Base-by-base conservation (phyloP, 2,329 filamentous ascomycete species). In the Aspergillus sp. region DNA sequence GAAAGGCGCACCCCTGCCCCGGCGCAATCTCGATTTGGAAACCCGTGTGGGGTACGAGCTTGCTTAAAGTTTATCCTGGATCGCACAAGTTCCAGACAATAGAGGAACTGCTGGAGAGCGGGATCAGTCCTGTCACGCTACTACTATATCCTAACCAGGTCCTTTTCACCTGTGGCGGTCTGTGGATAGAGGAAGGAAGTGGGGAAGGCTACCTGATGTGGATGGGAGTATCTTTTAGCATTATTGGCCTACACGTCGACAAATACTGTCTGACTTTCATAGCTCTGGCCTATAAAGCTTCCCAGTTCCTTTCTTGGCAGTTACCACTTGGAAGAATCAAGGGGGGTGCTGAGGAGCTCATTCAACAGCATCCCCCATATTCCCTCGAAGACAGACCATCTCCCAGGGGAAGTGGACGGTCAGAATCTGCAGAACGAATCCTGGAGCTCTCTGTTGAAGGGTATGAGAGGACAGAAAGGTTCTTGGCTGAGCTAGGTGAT, bases 1-100 rank as follows among this genome's bases (percentile, higher is more conserved):
- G 46, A 43, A 50, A 25, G 46, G 30, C 54, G 5, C 54, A 57
- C 31, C 54, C 54, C 19, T 57, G 46, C 30, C 46, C n/a, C 9
- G n/a, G 15, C n/a, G 54, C n/a, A 11, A 57, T 57, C 19, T 57
- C 54, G 7, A 41, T 57, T 34, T 57, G 54, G 54, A 57, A 22
- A 28, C 30, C 54, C 22, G 9, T 50, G n/a, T 7, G 31, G 23
- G 31, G 48, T 11, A 51, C 31, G 6, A 15, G 46, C 34, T 25
- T 58, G 22, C 51, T 58, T 17, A 51, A 45, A 43, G 49, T 59
- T n/a, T 53, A 59, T 34, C 57, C 57, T 17, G 30, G 49, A 25
- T 59, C 57, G n/a, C 48, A 53, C 34, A 13, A 53, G n/a, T 53
- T 59, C 19, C 23, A n/a, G 19, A 53, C 48, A 11, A 31, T 47